phyloP scores from a whole-genome alignment of 768 basidiomycete species.

The Kwoniella dejecticola region DNA sequence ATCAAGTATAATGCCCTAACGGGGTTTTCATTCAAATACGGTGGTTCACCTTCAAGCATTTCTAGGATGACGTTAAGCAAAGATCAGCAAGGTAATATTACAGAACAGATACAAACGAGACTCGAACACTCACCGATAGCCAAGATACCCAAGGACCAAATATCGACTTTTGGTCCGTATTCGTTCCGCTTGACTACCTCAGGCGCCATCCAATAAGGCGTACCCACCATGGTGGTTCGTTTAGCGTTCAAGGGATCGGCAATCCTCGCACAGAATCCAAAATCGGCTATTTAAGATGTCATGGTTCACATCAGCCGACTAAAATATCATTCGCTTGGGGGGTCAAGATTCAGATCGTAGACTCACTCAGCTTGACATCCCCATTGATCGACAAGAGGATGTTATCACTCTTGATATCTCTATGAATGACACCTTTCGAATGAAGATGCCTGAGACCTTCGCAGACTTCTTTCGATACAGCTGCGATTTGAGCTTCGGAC shows the following conservation, averaged over 20 bases:
- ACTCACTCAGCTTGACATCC: conserved; percentile 96
- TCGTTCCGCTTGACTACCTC: conserved; percentile 97
- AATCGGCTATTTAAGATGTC: conserved; percentile 51
- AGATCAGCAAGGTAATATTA: background rate
- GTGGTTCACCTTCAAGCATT: conserved; percentile 98
- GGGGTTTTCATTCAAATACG: conserved; percentile 93
- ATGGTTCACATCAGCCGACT: too few species aligned
- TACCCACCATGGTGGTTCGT: conserved; percentile 97
- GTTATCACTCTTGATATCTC: conserved; percentile 99
- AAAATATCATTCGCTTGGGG: too few species aligned
- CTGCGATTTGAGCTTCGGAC: conserved; percentile 98
- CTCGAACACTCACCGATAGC: conserved; percentile 65
- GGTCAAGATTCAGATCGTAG: too few species aligned
- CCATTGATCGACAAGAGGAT: conserved; percentile 88
- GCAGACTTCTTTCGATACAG: conserved; percentile 86
- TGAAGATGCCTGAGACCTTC: conserved; percentile 95
- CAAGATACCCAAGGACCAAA: conserved; percentile 97
- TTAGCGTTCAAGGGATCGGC: conserved; percentile 60
- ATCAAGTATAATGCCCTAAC: conserved; percentile 92
- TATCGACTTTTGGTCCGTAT: conserved; percentile 94
- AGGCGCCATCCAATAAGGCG: conserved; percentile 99
- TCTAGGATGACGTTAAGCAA: conserved; percentile 52
- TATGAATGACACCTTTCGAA: conserved; percentile 93
- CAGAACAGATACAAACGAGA: background rate
- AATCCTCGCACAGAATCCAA: conserved; percentile 57